A percentile compares a stretch with the other conserved stretches of the same genome.
Conservation (phyloP, 164 flowering plant genomes). For the Vitis labrusca region DNA sequence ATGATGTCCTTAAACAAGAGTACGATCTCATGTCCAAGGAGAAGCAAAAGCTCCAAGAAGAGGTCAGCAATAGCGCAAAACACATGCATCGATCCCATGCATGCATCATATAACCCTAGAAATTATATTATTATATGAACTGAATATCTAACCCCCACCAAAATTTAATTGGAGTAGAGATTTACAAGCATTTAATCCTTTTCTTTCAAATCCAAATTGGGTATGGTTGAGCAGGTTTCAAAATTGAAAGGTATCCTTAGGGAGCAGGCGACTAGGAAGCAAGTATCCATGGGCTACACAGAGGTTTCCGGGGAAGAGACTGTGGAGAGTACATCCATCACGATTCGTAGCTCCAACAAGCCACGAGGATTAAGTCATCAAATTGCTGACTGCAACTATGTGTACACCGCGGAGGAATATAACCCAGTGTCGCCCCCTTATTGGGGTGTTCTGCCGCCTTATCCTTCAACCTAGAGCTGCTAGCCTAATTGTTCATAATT, state of each 20-base stretch:
- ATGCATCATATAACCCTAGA: not conserved
- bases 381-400: conserved; percentile 31
- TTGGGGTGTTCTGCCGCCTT: conserved; percentile 23
- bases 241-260: conserved; percentile 43
- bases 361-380: conserved; percentile 16
- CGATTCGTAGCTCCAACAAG: conserved; percentile 17
- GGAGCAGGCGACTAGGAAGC: conserved; percentile 36
- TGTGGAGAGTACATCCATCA: conserved; percentile 53
- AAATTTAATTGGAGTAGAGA: no score
- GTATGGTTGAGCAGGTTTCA: conserved; percentile 30
- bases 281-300: conserved; percentile 39
- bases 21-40: conserved; percentile 52
- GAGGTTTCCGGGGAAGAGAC: conserved; percentile 57
- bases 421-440: conserved; percentile 32
- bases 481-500: conserved; percentile 1
- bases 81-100: not conserved
- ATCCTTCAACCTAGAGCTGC: conserved; percentile 6
- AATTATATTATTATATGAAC: not conserved
- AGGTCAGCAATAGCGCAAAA: conserved; percentile 31
- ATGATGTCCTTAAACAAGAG: conserved; percentile 62
- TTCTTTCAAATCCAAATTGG: not conserved
- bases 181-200: no score
- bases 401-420: conserved; percentile 33
- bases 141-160: no score
- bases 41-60: conserved; percentile 68